Percentiles rank a stretch among this genome's conserved stretches.
Evolutionary conservation across 2,329 filamentous ascomycete species (phyloP).

Genomic region (Cordyceps farinosa): DNA sequence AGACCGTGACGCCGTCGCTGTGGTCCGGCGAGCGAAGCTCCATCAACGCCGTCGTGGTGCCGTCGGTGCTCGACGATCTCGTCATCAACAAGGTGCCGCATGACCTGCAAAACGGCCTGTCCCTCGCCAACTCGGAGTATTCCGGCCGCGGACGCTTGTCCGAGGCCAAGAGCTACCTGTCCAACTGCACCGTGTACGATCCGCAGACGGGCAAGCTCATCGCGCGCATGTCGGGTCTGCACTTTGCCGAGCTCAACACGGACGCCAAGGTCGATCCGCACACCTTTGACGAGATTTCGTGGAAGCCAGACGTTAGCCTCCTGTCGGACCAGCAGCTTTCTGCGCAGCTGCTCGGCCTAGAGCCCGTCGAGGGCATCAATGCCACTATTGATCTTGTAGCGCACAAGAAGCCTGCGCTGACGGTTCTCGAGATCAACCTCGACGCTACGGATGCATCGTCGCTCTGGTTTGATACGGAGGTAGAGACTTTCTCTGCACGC

Average conservation of each 20-base stretch:
- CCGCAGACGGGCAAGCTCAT: conserved; percentile 21
- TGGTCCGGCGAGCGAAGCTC: conserved; percentile 21
- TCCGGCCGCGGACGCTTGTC: not conserved
- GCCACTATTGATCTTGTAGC: conserved; percentile 32
- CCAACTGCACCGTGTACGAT: conserved; percentile 25
- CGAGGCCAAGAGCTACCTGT: conserved; percentile 20
- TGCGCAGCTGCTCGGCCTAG: not conserved
- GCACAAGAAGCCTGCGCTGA: conserved; percentile 33
- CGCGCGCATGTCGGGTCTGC: conserved; percentile 23
- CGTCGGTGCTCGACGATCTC: conserved; percentile 28
- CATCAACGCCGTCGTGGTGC: conserved; percentile 22
- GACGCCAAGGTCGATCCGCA: conserved; percentile 24
- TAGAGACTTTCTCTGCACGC: not conserved
- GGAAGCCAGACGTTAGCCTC: conserved; percentile 26
- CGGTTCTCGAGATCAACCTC: conserved; percentile 33
- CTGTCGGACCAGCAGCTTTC: conserved; percentile 12
- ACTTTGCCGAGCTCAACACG: conserved; percentile 23
- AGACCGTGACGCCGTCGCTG: conserved; percentile 23
- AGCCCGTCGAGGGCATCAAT: conserved; percentile 1
- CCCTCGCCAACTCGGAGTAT: conserved; percentile 5
- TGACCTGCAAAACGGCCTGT: not conserved
- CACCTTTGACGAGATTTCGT: conserved; percentile 20
- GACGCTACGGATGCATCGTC: conserved; percentile 22
- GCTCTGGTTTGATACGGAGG: conserved; percentile 26
- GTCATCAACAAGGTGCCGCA: conserved; percentile 15